Conservation (phyloP, 257 asterid species). For the Rubia yunnanensis region DNA sequence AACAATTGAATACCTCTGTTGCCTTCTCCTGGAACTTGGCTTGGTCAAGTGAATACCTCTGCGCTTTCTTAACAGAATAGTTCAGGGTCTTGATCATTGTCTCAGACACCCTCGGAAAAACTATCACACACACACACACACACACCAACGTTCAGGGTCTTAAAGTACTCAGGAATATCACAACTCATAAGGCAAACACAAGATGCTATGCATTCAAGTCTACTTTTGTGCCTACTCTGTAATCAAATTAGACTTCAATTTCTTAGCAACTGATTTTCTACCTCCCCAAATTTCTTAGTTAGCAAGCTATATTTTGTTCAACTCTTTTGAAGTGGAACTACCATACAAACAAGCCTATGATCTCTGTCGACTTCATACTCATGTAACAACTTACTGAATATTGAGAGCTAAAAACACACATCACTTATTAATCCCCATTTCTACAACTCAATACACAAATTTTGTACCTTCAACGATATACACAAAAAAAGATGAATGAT, state of each 20-base stretch:
- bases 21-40: slow-evolving; percentile 57
- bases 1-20: slow-evolving; percentile 43
- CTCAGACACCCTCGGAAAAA: slow-evolving; percentile 27
- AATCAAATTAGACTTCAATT: too few species aligned
- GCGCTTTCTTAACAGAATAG: slow-evolving; percentile 30
- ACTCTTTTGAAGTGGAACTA: background rate
- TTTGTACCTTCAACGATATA: background rate
- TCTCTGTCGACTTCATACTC: too few species aligned
- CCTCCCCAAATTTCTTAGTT: too few species aligned
- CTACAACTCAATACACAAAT: too few species aligned
- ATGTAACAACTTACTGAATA: background rate
- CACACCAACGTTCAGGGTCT: background rate
- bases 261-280: too few species aligned
- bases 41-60: slow-evolving; percentile 31
- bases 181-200: background rate
- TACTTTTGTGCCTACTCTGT: too few species aligned
- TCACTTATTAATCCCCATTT: too few species aligned
- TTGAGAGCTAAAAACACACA: background rate
- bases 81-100: slow-evolving; percentile 37
- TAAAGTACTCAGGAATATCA: background rate
- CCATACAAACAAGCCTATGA: background rate
- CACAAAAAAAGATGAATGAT: background rate
- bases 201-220: background rate
- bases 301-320: too few species aligned
- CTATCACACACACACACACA: too few species aligned